Evolutionary conservation across 2,329 filamentous ascomycete species (phyloP), one percentile per base, ranked within the genome.

Genomic region (Tolypocladium ovalisporum): DNA sequence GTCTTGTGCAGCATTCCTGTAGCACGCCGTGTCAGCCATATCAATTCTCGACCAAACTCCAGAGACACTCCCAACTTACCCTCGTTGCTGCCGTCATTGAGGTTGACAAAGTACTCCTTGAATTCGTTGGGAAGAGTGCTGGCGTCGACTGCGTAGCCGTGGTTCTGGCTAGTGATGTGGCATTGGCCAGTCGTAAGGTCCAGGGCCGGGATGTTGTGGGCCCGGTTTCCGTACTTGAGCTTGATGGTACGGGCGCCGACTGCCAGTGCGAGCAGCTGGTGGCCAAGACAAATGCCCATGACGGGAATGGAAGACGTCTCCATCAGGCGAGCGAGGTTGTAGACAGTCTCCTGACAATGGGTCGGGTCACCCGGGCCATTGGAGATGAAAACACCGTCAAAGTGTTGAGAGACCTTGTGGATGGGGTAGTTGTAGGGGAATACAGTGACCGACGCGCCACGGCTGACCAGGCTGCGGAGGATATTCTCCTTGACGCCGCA

Each of bases 401-500:
- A 97, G 81, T 97, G 91, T 75, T 95, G 89, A 58, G 94, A 89
- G 40, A 97, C 89, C 82, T 97, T 97, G 83, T 97, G 92, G 72
- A 99, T 94, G 56, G 92, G 93, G 78, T 94, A 97, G 79, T 97
- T 86, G 76, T 88, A 97, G 59, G 94, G 94, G 80, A 99, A 95
- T 67, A 90, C 89, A 44, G 94, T 97, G 62, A 96, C 89, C 62
- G 89, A 92, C 56, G 92, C 90, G 60, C 94, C 94, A 62, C 94
- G 91, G 75, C 83, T 87, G 69, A 97, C 92, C 60, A 99, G 81
- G 72, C 89, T 95, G 69, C 94, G 90, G 59, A 99, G 86, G 67
- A 99, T 99, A 79, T 99, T 99, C 83, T 99, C 94, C 84, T 99
- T 99, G 65, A 97, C 94, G 79, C 94, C 94, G 69, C 94, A 99